Evolutionary conservation across 768 basidiomycete genomes (phyloP), one percentile per base, ranked within the genome.

Genomic region (Cystobasidium onofrii): DNA sequence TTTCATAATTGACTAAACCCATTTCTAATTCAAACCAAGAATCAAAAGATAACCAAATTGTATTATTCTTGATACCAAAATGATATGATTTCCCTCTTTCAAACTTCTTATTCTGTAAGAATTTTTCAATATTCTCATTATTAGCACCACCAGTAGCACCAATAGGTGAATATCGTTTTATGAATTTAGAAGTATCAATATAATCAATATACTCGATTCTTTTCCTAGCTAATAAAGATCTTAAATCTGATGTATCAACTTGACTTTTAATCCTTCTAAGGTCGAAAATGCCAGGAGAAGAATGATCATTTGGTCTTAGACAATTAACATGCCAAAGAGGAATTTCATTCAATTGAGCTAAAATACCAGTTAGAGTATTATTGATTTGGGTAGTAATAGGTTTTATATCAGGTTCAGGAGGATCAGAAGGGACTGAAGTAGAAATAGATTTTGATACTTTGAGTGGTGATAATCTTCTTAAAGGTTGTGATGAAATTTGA

Each of bases 281-380:
- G 83, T 97, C 95, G 71, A 97, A 83, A 80, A 96, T 92, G 79
- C 93, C 91, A 36, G 95, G 91, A 25, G 96, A 82, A 79, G 93
- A 92, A 34, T 90, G 88, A 83, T 97, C 95, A 79, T 98, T 99
- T 1, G 94, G 93, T 80, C 89, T 91, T 79, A 99, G 82, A 78
- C 93, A 93, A 82, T 94, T 91, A 23, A 97, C 86, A 77, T 87
- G 89, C 95, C 94, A 98, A 7, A 88, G 83, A 1, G 87, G 83
- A 82, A 93, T 90, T 7, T 76, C 75, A 67, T 89, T 88, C 29
- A 97, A 83, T 0, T 92, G 92, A 76, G 89, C 87, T 76, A 97
- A 90, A 18, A 96, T 84, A 0, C 88, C 89, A 78, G 93, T 89
- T 63, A 96, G 82, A 3, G 93, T 90, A 0, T 88, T 82, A 77